Evolutionary conservation across 1,284 basidiomycete genomes (phyloP), one percentile per base, ranked within the genome.

Genomic region (Apiotrichum gamsii): DNA sequence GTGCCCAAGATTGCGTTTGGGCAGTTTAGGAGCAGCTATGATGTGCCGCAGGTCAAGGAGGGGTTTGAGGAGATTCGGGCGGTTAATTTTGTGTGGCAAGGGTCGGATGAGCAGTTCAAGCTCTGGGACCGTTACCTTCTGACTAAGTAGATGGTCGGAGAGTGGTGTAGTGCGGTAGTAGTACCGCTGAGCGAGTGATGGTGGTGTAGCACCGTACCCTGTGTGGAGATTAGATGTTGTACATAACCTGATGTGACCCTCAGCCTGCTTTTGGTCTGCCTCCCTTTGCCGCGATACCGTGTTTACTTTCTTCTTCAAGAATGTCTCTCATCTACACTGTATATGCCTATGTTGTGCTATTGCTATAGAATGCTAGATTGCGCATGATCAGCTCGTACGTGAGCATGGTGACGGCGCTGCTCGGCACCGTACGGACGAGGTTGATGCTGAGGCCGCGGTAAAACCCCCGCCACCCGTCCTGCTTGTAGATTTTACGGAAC

Each of bases 381-480:
- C 73, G 70, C 74, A 75, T 75, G 44, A 75, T 67, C 42, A 74
- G 59, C 62, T 75, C 74, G 60, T 76, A 76, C 87, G 90, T 89
- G 67, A 95, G 74, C 80, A 95, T 85, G 25, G 91, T 95, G 55
- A 95, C 85, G 2, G 90, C 90, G 60, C 85, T 89, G 66, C 89
- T 90, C 15, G 91, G 91, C 50, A 96, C 90, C 2, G 91, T 95
- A 52, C 93, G 78, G 36, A 94, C 74, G 24, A 95, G 78, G 73
- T 95, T 95, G 57, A 95, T 82, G 30, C 86, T 88, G 48, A 96
- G 72, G 6, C 93, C 93, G 56, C 85, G 84, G 73, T 96, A 95
- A 45, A 95, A 78, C 21, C 85, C 87, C 35, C 77, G 77, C 83
- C 87, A 87, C 11, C 90, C 90, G 65, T 93, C 88, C 59, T 85